Conservation (phyloP, 169 alveolate genomes). For the Plasmodium reichenowi region DNA sequence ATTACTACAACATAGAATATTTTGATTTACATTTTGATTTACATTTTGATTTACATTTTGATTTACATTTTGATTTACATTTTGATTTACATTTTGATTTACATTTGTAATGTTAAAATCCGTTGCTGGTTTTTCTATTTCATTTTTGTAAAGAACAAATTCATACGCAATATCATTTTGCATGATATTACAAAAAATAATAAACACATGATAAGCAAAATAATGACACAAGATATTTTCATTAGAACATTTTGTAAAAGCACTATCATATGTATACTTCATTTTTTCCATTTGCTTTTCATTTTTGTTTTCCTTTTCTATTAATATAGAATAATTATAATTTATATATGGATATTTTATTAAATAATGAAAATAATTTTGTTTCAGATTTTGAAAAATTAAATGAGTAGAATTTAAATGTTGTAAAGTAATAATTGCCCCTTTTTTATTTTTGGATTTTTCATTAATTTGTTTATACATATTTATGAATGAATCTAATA, state of each 20-base stretch:
- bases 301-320: no score
- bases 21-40: not conserved
- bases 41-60: no score
- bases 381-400: conserved; percentile 53
- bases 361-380: conserved; percentile 42
- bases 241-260: conserved; percentile 3
- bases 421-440: conserved; percentile 3
- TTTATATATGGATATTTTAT: not conserved
- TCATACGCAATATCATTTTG: not conserved
- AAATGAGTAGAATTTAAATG: conserved; percentile 37
- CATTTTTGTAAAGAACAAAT: no score
- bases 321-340: not conserved
- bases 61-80: no score
- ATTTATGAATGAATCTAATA: conserved; percentile 69
- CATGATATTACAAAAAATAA: conserved; percentile 36
- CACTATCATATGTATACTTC: not conserved
- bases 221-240: conserved; percentile 36
- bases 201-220: conserved; percentile 31
- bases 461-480: conserved; percentile 30
- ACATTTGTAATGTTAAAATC: no score
- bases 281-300: not conserved
- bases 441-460: conserved; percentile 19
- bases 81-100: no score
- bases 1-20: not conserved
- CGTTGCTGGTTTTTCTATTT: no score